Evolutionary conservation across 768 basidiomycete species (phyloP), one percentile per base, ranked within the genome.

Genomic region (Collybiopsis luxurians): DNA sequence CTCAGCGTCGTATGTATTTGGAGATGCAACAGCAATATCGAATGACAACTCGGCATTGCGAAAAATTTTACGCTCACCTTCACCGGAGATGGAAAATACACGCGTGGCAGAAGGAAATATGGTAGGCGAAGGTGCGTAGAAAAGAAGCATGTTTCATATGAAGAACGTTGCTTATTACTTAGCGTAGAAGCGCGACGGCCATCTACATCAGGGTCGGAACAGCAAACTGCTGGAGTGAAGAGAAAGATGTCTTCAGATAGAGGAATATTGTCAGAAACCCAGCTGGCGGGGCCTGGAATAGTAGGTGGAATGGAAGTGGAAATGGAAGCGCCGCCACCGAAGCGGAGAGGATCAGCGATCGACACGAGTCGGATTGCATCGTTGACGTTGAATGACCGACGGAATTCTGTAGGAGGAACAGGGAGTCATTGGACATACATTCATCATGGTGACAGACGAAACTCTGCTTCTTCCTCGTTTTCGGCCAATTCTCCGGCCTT

Each of bases 191-290:
- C 75, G 34, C 21, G 53, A 45, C 24, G 53, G 17, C 51, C 36
- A 36, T 53, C 51, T 10, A 27, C 51, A 53, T 12, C 51, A 19
- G 51, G 51, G 27, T 26, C 38, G n/a, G 53, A 55, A 13, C 26
- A 17, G 28, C 53, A 55, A 34, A 31, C 42, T 10, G 30, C 15
- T 64, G 89, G 90, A 52, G 85, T 83, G 57, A 93, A 93, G 70
- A 82, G 92, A 62, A 94, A 94, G 74, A 86, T 91, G 78, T 91
- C 90, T 23, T 75, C 79, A 60, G 89, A 90, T n/a, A 71, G 82
- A 21, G 73, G 80, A 28, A 78, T 78, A 47, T 85, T 86, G 62
- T 71, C 80, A 48, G 89, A 90, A 64, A 72, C 84, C 4, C 84
- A 85, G 59, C 75, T 91, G 51, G 77, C 80, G 42, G 89, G 87